Evolutionary conservation across 768 basidiomycete genomes (phyloP).

Genomic region (Termitomyces sp.): DNA sequence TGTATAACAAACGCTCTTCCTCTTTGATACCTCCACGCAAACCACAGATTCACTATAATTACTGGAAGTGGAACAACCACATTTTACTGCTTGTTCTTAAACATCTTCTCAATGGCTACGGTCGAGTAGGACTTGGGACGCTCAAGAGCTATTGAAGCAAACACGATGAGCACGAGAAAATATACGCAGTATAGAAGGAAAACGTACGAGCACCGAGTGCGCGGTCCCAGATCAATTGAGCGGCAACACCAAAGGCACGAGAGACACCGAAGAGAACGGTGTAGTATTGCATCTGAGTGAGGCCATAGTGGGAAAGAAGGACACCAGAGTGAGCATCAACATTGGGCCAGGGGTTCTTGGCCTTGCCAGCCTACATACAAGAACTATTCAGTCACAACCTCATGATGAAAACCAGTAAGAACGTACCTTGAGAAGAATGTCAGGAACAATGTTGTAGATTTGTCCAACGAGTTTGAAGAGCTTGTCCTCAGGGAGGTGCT

Average conservation of each 20-base stretch:
- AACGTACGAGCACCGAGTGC: slow-evolving; percentile 85
- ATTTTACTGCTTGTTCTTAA: slow-evolving; percentile 46
- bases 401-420: neutral
- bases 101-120: slow-evolving; percentile 75
- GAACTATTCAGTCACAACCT: neutral
- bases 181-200: neutral
- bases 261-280: slow-evolving; percentile 97
- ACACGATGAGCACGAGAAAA: neutral
- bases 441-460: slow-evolving; percentile 84
- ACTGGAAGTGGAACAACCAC: neutral
- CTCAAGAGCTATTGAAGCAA: slow-evolving; percentile 59
- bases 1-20: neutral
- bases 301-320: slow-evolving; percentile 80
- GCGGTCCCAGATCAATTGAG: slow-evolving; percentile 92
- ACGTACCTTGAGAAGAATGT: slow-evolving; percentile 78
- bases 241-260: slow-evolving; percentile 87
- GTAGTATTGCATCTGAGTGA: slow-evolving; percentile 93
- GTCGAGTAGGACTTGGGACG: slow-evolving; percentile 91
- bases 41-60: slow-evolving; percentile 2
- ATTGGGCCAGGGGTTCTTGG: slow-evolving; percentile 95
- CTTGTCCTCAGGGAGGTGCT: slow-evolving; percentile 83
- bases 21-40: no score
- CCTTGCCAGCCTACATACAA: slow-evolving; percentile 71
- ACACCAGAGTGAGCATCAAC: slow-evolving; percentile 97
- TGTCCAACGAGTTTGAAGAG: slow-evolving; percentile 93